Evolutionary conservation across 2,329 filamentous ascomycete species (phyloP).

Genomic region (Orbilia javanica): DNA sequence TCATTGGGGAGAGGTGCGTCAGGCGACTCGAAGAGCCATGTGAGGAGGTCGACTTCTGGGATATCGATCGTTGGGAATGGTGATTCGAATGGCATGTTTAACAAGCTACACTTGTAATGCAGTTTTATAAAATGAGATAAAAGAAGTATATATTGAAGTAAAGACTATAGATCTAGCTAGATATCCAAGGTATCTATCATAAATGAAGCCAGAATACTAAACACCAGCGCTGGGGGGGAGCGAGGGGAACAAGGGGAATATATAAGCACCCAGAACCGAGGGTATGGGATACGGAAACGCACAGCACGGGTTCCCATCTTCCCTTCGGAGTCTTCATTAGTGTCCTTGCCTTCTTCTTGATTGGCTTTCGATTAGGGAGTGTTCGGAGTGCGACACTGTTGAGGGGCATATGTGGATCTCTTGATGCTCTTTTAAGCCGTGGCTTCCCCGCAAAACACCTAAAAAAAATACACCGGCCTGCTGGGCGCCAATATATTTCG

Average conservation of each 20-base stretch:
- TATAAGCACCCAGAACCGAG: slow-evolving; percentile 8
- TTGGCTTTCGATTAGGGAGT: neutral
- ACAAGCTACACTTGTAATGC: neutral
- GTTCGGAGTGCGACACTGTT: neutral
- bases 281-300: slow-evolving; percentile 4
- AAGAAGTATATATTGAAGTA: neutral
- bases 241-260: neutral
- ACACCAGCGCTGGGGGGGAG: neutral
- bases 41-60: slow-evolving; percentile 59
- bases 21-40: slow-evolving; percentile 60
- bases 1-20: slow-evolving; percentile 55
- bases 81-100: slow-evolving; percentile 51
- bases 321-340: slow-evolving; percentile 2
- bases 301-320: neutral
- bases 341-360: neutral
- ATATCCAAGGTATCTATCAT: neutral
- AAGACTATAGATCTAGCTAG: slow-evolving; percentile 2
- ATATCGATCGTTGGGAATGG: slow-evolving; percentile 51
- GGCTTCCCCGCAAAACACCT: slow-evolving; percentile 19
- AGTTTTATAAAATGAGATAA: neutral
- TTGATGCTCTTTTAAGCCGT: slow-evolving; percentile 19
- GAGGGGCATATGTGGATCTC: slow-evolving; percentile 10
- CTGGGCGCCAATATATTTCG: neutral
- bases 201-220: neutral
- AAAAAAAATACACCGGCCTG: neutral